Base-by-base conservation (phyloP, 2,329 filamentous ascomycete species). In the Lasiodiplodia theobromae region DNA sequence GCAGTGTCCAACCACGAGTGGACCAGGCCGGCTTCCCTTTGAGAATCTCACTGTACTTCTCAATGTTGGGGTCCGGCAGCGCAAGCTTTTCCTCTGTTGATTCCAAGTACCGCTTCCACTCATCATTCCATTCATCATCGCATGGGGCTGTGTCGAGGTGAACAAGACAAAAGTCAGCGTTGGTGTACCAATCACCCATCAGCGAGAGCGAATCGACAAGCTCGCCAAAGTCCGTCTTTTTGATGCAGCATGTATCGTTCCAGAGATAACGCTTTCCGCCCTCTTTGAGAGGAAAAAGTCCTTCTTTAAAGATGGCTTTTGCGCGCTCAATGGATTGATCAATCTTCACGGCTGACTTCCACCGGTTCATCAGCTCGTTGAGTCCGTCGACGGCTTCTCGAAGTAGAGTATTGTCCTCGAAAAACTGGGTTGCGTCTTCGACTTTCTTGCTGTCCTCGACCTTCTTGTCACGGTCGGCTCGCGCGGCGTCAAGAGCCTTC, bases 181-280 rank as follows among this genome's bases (percentile, higher is more conserved):
- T 57, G 10, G 54, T 11, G 34, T 57, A 57, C 54, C 54, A 57
- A 25, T 57, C 54, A 1, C 54, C 54, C 54, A 57, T 57, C 1
- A 57, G 54, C 1, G 54, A 57, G 0, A 57, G 54, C 4, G 54
- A 57, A 3, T 28, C 37, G 31, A 57, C 31, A 7, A 57, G 54
- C 14, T 57, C 54, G 18, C 31, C 31, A 6, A 40, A n/a, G 34
- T 57, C 4, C 3, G 2, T 40, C n/a, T 57, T 57, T 2, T 57
- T 16, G 2, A 57, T 57, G 34, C 54, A 57, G 54, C 54, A 57
- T 3, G 54, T 57, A 34, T 57, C 54, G 34, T 57, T 57, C 54
- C 54, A 57, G 2, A 57, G 54, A 11, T 57, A 57, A 1, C 54
- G 54, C 18, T 40, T 57, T 1, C 28, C 54, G 3, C 34, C 34